Percentiles rank a stretch among this genome's conserved stretches.
phyloP scores from a whole-genome alignment of 2,329 filamentous ascomycete genomes.

The Arthrobotrys megalospora region DNA sequence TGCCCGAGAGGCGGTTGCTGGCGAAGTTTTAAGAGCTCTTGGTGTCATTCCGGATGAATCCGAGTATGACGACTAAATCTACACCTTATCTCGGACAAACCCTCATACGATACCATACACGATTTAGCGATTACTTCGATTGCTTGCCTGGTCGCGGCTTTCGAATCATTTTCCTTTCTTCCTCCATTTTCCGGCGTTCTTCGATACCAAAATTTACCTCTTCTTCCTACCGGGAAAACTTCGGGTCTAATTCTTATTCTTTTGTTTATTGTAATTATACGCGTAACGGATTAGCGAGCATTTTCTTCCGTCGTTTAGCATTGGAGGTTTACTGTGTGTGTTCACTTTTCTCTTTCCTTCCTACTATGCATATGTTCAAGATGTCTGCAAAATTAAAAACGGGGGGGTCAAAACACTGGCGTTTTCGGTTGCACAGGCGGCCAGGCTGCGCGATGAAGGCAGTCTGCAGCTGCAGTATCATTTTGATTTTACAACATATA shows the following conservation, averaged over 20 bases:
- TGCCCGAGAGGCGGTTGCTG: constrained; percentile 57
- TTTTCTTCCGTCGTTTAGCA: constrained; percentile 33
- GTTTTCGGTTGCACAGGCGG: constrained; percentile 27
- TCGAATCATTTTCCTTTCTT: constrained; percentile 26
- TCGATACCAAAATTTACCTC: constrained; percentile 12
- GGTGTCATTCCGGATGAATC: constrained; percentile 56
- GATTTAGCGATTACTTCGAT: constrained; percentile 13
- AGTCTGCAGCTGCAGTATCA: constrained; percentile 10
- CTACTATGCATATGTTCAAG: constrained; percentile 13
- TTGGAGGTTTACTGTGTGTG: constrained; percentile 29
- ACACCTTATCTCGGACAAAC: too few species aligned
- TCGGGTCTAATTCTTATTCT: constrained; percentile 2
- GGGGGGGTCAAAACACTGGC: constrained; percentile 16
- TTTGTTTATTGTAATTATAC: constrained; percentile 27
- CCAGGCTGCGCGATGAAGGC: background rate
- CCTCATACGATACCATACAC: constrained; percentile 8
- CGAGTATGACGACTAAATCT: constrained; percentile 52
- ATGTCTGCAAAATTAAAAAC: constrained; percentile 9
- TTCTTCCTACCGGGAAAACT: constrained; percentile 1
- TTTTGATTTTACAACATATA: constrained; percentile 13
- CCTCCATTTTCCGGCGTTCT: background rate
- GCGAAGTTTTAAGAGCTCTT: constrained; percentile 51
- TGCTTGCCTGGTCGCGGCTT: constrained; percentile 22
- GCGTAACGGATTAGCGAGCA: constrained; percentile 43
- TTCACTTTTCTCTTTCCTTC: constrained; percentile 17